These are phyloP conservation scores for Huntiella omanensis DNA, from an alignment of 2,329 filamentous ascomycete genomes.

Conservation along the genomic window DNA sequence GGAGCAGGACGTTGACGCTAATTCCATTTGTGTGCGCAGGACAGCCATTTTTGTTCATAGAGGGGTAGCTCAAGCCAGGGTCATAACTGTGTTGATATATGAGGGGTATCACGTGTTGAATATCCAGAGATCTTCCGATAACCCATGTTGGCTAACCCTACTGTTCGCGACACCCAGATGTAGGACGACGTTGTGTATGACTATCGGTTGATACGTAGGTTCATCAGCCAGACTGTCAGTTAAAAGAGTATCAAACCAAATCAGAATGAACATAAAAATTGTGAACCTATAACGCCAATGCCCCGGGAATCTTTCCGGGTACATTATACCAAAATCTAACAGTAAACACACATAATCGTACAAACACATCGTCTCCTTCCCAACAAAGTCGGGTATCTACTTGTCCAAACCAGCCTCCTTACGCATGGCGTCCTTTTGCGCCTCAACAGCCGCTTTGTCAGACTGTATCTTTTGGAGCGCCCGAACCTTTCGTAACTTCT, in stretches of 20 bases:
- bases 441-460: slow-evolving; percentile 23
- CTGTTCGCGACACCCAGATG: neutral
- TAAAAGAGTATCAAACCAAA: too few relatives aligned
- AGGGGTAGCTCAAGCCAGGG: slow-evolving; percentile 4
- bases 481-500: slow-evolving; percentile 23
- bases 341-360: too few relatives aligned
- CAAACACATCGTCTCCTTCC: too few relatives aligned
- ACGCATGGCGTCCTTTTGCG: slow-evolving; percentile 29
- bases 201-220: neutral
- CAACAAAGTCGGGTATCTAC: slow-evolving; percentile 12
- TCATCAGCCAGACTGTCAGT: neutral
- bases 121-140: neutral
- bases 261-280: too few relatives aligned
- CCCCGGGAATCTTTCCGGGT: too few relatives aligned
- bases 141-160: neutral
- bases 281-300: too few relatives aligned
- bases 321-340: too few relatives aligned
- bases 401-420: slow-evolving; percentile 26
- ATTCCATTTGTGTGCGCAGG: neutral
- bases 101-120: slow-evolving; percentile 2
- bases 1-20: too few relatives aligned
- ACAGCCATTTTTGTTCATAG: neutral
- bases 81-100: slow-evolving; percentile 2
- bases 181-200: neutral
- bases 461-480: slow-evolving; percentile 19